Percentiles rank a stretch among this genome's conserved stretches.
Evolutionary conservation across 2,329 filamentous ascomycete genomes (phyloP).

Genomic region (Fusarium napiforme): DNA sequence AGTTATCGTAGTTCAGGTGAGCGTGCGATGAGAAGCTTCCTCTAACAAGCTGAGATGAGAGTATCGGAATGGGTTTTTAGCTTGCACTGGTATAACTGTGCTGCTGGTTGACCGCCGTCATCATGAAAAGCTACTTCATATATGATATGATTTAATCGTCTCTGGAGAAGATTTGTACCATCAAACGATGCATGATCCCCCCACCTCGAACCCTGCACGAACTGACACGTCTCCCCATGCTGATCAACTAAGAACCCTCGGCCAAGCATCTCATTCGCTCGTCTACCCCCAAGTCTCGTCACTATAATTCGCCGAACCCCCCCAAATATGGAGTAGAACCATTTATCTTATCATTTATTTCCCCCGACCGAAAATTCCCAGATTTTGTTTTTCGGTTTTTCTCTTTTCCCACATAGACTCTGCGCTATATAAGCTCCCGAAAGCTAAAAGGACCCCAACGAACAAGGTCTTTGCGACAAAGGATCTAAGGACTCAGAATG

Average conservation of each 20-base stretch:
- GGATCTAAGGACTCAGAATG: background rate
- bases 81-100: background rate
- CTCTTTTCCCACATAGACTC: background rate
- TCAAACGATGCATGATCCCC: background rate
- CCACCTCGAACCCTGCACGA: background rate
- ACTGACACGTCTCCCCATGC: background rate
- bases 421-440: background rate
- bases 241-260: background rate
- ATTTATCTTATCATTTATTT: background rate
- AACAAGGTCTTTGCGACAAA: background rate
- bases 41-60: background rate
- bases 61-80: rapidly evolving
- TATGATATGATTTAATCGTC: background rate
- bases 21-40: background rate
- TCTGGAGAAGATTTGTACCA: background rate
- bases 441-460: background rate
- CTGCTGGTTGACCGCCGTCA: background rate
- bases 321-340: background rate
- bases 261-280: background rate
- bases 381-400: background rate
- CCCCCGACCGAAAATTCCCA: background rate
- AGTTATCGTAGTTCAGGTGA: background rate
- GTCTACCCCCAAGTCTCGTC: background rate
- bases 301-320: background rate
- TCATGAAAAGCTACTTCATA: rapidly evolving